Base-by-base conservation (phyloP, 768 basidiomycete species). In the Lactarius indigo region DNA sequence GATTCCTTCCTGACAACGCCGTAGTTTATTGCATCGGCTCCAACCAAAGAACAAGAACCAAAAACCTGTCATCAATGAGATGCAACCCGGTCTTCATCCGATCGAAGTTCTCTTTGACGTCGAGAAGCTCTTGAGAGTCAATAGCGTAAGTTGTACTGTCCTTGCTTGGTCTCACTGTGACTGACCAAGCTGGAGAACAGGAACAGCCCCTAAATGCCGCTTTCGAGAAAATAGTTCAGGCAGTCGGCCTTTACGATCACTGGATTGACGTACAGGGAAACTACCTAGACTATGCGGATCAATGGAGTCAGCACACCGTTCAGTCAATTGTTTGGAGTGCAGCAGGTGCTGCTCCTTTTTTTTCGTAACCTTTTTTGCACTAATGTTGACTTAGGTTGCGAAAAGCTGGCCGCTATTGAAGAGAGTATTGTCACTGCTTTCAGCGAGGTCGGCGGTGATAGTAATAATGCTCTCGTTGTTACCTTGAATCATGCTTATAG, bases 101-200 rank as follows among this genome's bases (percentile, higher is more conserved):
- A 79, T 87, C 5, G 92, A 94, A 74, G 80, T 92, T 44, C 80
- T 94, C 50, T 88, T 83, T 72, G 92, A 94, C 73, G 85, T 90
- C 15, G 82, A 83, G 73, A 93, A 93, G 74, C 81, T 93, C n/a
- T 76, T 92, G 61, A 83, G 86, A 50, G 84, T 88, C 12, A 77
- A 82, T 72, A 84, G 85, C 74, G 90, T 90, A 73, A 28, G 80
- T 71, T 23, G 15, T 39, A 9, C 68, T 60, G 64, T 59, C 20
- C 61, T 57, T 20, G 54, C 31, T 30, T 39, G 20, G 23, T 31
- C 30, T 9, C 52, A 39, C 5, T 55, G 30, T 55, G 50, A 23
- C 64, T 31, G 33, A 44, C 17, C 26, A 30, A 33, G 57, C 23
- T 28, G 52, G 37, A 20, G 15, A 31, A 47, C 44, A 66, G 66